Evolutionary conservation across 78 protist genomes (phyloP), one percentile per base, ranked within the genome.

Genomic region (slime mould (Dictyostelium discoideum)): DNA sequence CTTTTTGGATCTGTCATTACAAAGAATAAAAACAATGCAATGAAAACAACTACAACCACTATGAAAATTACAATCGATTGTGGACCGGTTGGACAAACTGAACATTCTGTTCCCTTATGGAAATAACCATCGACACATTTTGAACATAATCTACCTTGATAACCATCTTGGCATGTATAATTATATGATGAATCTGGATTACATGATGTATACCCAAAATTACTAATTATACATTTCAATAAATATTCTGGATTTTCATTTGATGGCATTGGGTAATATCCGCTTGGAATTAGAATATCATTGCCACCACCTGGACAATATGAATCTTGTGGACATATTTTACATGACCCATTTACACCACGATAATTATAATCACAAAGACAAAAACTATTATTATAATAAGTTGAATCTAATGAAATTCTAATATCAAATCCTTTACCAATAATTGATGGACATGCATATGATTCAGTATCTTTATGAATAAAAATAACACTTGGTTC

Each of bases 151-250:
- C 95, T n/a, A 22, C 85, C 95, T 7, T 65, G 44, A 54, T 78
- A 90, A 8, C 95, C 95, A 0, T 16, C 79, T 39, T 46, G 37
- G 39, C 95, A 90, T 4, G 80, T 24, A 22, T 37, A 90, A 9
- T 60, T 82, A 5, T 69, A 46, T 7, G 39, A n/a, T 37, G 24
- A 72, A 10, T 40, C 46, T 73, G 95, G 95, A 26, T 90, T 90
- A 50, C 95, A 90, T 26, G 95, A 82, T 65, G 95, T 90, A 2
- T 76, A 32, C 5, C 95, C 95, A 67, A 90, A 90, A 39, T 90
- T 90, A 8, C 57, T 26, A 5, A 44, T 20, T 16, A 32, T 40
- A 50, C 95, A 90, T 67, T 29, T 72, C 13, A 90, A 24, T 11
- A 90, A 7, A 37, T 39, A 48, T 1, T 65, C 16, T 72, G 95